These are phyloP conservation scores for Apophysomyces trapeziformis DNA, from an alignment of 371 early-diverging fungal genomes.

Conservation along the genomic window DNA sequence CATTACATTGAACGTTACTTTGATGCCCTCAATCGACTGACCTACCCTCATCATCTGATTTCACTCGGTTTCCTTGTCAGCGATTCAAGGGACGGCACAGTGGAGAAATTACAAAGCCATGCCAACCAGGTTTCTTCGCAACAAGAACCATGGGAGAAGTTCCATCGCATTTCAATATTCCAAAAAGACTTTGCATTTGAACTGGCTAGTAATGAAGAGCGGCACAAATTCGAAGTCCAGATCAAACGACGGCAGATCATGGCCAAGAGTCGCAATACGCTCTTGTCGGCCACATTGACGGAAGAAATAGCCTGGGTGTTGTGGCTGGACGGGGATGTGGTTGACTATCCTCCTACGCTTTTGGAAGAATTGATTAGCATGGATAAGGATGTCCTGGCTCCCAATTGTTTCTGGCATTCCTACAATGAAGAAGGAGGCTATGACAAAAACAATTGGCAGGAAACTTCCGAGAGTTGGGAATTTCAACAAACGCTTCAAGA, in stretches of 20 bases:
- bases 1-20: conserved; percentile 65
- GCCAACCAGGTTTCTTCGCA: conserved; percentile 23
- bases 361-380: conserved; percentile 56
- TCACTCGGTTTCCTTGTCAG: conserved; percentile 72
- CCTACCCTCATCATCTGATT: conserved; percentile 67
- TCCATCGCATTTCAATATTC: conserved; percentile 57
- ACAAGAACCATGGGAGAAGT: conserved; percentile 33
- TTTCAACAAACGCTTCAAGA: conserved; percentile 48
- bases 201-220: conserved; percentile 52
- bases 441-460: conserved; percentile 68
- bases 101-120: conserved; percentile 39
- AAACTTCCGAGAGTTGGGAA: conserved; percentile 55
- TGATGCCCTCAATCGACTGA: conserved; percentile 54
- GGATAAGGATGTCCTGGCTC: conserved; percentile 63
- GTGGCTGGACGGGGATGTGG: conserved; percentile 75
- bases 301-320: conserved; percentile 71
- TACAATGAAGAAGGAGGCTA: conserved; percentile 48
- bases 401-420: conserved; percentile 58
- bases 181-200: conserved; percentile 62
- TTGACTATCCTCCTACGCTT: conserved; percentile 58
- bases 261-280: conserved; percentile 66
- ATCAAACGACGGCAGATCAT: conserved; percentile 60
- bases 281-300: conserved; percentile 57
- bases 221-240: conserved; percentile 65
- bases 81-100: conserved; percentile 50